Percentiles rank a stretch among this genome's conserved stretches.
Evolutionary conservation across 331 rosid genomes (phyloP).

Genomic region (Acacia pycnantha): DNA sequence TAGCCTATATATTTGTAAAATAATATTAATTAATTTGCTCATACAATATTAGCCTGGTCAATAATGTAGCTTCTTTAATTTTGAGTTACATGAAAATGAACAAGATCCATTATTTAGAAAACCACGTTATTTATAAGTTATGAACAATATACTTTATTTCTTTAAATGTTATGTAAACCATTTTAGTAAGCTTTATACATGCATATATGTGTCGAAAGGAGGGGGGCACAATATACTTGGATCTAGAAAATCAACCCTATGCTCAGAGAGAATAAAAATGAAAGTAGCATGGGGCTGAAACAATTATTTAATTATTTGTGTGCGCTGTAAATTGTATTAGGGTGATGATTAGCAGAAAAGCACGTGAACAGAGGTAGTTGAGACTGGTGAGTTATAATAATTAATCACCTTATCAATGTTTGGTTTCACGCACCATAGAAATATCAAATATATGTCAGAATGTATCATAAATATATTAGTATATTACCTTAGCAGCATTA

Average conservation of each 20-base stretch:
- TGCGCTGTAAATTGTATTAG: constrained; percentile 41
- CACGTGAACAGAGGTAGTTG: constrained; percentile 49
- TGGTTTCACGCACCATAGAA: not conserved
- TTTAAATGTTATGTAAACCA: no score
- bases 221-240: not conserved
- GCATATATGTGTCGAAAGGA: no score
- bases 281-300: constrained; percentile 16
- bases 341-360: constrained; percentile 46
- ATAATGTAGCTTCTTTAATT: not conserved
- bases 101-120: not conserved
- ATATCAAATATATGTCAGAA: not conserved
- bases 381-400: constrained; percentile 24
- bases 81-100: not conserved
- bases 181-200: no score
- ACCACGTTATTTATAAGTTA: no score
- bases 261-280: not conserved
- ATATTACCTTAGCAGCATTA: not conserved
- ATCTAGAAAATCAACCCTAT: constrained; percentile 2
- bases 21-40: no score
- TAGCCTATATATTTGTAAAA: no score
- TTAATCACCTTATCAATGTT: constrained; percentile 34
- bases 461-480: not conserved
- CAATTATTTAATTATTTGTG: constrained; percentile 15
- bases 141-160: no score
- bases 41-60: no score